Base-by-base conservation (phyloP, 2,329 filamentous ascomycete species). In the Aspergillus novofumigatus region DNA sequence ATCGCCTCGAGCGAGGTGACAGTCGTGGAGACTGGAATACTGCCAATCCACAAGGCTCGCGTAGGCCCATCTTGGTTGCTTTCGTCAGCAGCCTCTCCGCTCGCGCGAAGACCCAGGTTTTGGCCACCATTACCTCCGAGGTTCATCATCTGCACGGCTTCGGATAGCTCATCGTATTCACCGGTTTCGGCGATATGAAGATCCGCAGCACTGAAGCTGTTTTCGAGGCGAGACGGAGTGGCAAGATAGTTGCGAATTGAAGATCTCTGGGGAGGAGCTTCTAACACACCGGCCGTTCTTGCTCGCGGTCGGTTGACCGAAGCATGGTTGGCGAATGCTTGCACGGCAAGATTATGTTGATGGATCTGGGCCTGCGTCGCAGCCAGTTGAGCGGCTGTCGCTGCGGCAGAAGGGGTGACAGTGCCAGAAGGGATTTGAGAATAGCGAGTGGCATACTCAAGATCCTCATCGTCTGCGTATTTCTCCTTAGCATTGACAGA, bases 401-500 rank as follows among this genome's bases (percentile, higher is more conserved):
- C 81, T 35, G 81, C 81, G 10, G 82, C 81, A 17, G 79, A 78
- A 9, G 86, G 84, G 1, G 84, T 87, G 60, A 86, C 72, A 3
- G 80, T 79, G 25, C 85, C 85, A 53, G 83, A 85, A 61, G 84
- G 84, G 54, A 79, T 72, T 52, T 78, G 77, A 48, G 81, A 80
- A 67, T 86, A 86, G 56, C 78, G 77, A 50, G 74, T 75, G 83
- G 86, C 73, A 59, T 89, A 91, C 17, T 90, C 87, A 59, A 92
- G 89, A 26, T 92, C 88, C 53, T 95, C 92, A 49, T 91, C 88
- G 66, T 95, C 91, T 2, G 90, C 92, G 67, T 97, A 97, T 73
- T 94, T 95, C 72, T 97, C 93, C 75, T 96, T 97, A 55, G 96
- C 95, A 75, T 99, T 99, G 63, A 99, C 94, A 0, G 94, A 99